phyloP scores from a whole-genome alignment of 139 green algal species.

The Micractinium sp. region DNA sequence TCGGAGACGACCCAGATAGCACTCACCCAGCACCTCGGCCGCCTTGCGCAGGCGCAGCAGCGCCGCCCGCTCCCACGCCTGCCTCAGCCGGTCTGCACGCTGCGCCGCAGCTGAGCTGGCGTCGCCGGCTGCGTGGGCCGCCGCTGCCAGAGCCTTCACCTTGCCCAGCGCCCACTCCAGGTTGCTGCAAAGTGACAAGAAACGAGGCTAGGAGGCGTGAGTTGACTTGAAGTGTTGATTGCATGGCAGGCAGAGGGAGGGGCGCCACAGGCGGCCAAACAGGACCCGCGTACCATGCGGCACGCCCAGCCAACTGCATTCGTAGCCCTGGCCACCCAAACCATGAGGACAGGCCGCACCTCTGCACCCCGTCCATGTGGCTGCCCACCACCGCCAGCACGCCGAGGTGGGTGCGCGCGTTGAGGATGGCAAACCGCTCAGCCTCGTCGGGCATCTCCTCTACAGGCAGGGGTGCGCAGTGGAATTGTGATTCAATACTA shows the following conservation, averaged over 20 bases:
- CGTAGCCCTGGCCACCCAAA: not conserved
- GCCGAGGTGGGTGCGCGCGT: slow-evolving; percentile 1
- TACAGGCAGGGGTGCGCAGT: too few relatives aligned
- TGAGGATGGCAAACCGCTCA: slow-evolving; percentile 5
- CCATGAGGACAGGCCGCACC: not conserved
- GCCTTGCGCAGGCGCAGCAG: slow-evolving; percentile 13
- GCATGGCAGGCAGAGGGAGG: too few relatives aligned
- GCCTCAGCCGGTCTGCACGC: not conserved
- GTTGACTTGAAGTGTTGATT: too few relatives aligned
- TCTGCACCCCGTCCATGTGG: slow-evolving; percentile 7
- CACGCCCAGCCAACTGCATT: not conserved
- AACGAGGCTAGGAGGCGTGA: too few relatives aligned
- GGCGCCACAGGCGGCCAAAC: too few relatives aligned
- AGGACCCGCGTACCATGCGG: too few relatives aligned
- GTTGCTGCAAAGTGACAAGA: not conserved
- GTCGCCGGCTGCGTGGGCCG: not conserved
- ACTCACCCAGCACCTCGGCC: not conserved
- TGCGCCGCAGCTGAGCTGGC: not conserved
- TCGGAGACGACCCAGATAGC: not conserved
- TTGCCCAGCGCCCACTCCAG: slow-evolving; percentile 32
- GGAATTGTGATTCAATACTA: too few relatives aligned
- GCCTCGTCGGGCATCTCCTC: not conserved
- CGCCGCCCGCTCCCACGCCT: not conserved
- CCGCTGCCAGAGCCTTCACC: not conserved
- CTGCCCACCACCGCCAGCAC: not conserved